A percentile compares a stretch with the other conserved stretches of the same genome.
These are phyloP conservation scores for Rhinocladiella similis DNA, from an alignment of 2,329 filamentous ascomycete species.

Conservation along the genomic window DNA sequence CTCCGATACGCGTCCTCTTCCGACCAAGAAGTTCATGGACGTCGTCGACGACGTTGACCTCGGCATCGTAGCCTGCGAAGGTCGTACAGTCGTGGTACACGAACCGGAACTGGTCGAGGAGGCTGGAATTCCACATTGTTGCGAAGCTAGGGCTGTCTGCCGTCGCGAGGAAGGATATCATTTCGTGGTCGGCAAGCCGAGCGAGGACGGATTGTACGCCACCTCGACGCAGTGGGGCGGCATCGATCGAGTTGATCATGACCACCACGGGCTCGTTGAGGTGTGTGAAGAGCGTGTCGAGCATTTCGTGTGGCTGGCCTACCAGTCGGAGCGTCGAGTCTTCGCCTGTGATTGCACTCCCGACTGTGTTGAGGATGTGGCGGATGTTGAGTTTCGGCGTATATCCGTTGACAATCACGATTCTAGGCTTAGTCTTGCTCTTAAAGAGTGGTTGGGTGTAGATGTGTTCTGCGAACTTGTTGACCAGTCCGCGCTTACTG, in stretches of 20 bases:
- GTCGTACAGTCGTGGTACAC: conserved; percentile 94
- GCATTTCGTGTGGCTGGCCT: conserved; percentile 67
- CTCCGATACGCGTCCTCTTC: conserved; percentile 75
- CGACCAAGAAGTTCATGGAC: conserved; percentile 85
- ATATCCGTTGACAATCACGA: conserved; percentile 88
- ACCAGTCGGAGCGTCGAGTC: conserved; percentile 51
- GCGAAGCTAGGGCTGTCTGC: conserved; percentile 86
- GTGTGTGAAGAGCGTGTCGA: conserved; percentile 64
- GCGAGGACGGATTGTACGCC: conserved; percentile 71
- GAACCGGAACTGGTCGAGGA: conserved; percentile 81
- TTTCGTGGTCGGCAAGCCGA: conserved; percentile 71
- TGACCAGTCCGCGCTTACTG: conserved; percentile 76
- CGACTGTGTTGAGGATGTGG: conserved; percentile 59
- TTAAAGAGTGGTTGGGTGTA: conserved; percentile 40
- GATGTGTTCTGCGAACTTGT: conserved; percentile 71
- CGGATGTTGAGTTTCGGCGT: conserved; percentile 46
- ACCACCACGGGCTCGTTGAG: conserved; percentile 64
- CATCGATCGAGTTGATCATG: conserved; percentile 85
- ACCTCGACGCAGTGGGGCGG: conserved; percentile 69
- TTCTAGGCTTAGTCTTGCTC: conserved; percentile 43
- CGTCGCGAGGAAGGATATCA: conserved; percentile 73
- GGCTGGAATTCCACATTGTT: conserved; percentile 82
- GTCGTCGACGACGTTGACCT: conserved; percentile 83
- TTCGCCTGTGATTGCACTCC: conserved; percentile 55
- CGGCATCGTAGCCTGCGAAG: conserved; percentile 70